Base-by-base conservation (phyloP, 1,284 basidiomycete genomes). In the Inonotus obliquus region DNA sequence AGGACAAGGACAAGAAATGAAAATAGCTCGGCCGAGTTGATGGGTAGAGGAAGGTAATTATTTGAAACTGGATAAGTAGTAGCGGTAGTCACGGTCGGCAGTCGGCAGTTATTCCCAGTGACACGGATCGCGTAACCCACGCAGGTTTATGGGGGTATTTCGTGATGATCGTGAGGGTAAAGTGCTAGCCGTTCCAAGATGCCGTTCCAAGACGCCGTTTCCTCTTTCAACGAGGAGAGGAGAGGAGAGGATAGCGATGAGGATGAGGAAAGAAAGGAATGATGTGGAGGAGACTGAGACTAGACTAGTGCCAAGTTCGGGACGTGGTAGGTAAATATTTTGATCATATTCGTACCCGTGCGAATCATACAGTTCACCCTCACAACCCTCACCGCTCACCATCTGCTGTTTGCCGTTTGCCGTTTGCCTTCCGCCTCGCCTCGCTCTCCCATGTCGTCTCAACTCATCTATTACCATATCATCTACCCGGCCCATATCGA, bases 11-110 rank as follows among this genome's bases (percentile, higher is more conserved):
- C n/a, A n/a, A n/a, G n/a, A n/a, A 32, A 4, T n/a, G 51, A n/a
- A 29, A 27, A 27, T 32, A 35, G 51, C 25, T 52, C 4, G 17
- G 27, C 1, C 19, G 32, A 9, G 32, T 32, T 9, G 32, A 52
- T 5, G 49, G 27, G 32, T 9, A 27, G 21, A 52, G 32, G 51
- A 27, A 17, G 29, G 10, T 14, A 32, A 25, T 27, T 48, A 41
- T 27, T 37, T 14, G 25, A 39, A 17, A 7, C 6, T 27, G n/a
- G 41, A n/a, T 58, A 25, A 41, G 38, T 57, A 52, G 60, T 39
- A 56, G 57, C 57, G 51, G 61, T 63, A 63, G 61, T 63, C 27
- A 63, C 61, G 61, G 52, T 54, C n/a, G n/a, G 19, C 51, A 44
- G 23, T 59, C 52, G 57, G 61, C 61, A 37, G 57, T 38, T 25